Evolutionary conservation across 495 filamentous ascomycete species (phyloP), one percentile per base, ranked within the genome.

Genomic region (Aspergillus avenaceus): DNA sequence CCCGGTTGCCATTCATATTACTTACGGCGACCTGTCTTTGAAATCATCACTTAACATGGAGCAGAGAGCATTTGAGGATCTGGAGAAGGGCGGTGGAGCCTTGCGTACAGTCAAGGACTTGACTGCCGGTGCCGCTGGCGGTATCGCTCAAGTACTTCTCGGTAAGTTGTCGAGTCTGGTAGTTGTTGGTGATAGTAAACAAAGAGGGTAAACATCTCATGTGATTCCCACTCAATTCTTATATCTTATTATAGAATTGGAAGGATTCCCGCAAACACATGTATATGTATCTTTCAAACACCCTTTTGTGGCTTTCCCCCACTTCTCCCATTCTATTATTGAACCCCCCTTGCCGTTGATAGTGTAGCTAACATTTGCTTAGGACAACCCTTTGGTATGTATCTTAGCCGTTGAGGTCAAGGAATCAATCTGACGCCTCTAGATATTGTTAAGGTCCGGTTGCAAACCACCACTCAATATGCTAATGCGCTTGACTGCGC

Each of bases 381-480:
- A 97, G 92, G 92, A 61, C 92, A 97, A 76, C 92, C 92, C 44
- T 97, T 97, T 69, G 85, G 84, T 86, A 74, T 48, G 69, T 67
- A 54, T 34, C 12, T 29, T 13, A 24, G 37, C 13, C 28, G 37
- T 8, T 21, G 14, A 26, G 25, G n/a, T n/a, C 21, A 27, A 18
- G 31, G 36, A 16, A 41, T 16, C 19, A 42, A 48, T 37, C 51
- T 65, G 62, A 66, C 53, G 6, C 44, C 21, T 8, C 19, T 58
- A 86, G 93, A 98, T 76, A 98, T 98, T 42, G 87, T 98, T 66
- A 98, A 98, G 78, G 95, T 98, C 52, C 87, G 93, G 32, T 78
- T 98, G 21, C 93, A 98, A 71, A 98, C 93, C 11, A 88, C 84
- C 38, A 82, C 77, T 16, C 76, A 87, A 55, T 95, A 96, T 76